A percentile compares a stretch with the other conserved stretches of the same genome.
These are phyloP conservation scores for Ophiostoma montium DNA, from an alignment of 2,329 filamentous ascomycete genomes.

Conservation along the genomic window DNA sequence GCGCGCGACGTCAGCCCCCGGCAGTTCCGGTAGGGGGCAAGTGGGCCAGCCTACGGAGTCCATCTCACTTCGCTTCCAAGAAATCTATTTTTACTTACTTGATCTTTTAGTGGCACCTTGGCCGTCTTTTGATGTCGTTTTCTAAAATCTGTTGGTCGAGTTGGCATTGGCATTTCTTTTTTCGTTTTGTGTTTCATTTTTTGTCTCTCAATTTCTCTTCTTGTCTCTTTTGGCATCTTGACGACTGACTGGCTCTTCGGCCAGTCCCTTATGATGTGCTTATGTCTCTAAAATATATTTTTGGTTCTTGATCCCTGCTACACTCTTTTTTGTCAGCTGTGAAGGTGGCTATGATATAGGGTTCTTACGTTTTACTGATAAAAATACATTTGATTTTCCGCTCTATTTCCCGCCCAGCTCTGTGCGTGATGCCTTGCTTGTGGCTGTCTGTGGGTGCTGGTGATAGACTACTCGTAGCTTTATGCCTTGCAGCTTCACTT, in stretches of 20 bases:
- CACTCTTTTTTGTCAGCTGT: too few species aligned
- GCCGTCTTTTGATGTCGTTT: background rate
- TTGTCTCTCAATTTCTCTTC: background rate
- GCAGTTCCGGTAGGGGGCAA: slow-evolving; percentile 6
- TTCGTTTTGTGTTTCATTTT: background rate
- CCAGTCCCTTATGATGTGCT: background rate
- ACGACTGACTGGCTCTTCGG: background rate
- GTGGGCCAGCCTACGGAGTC: background rate
- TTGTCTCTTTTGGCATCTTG: slow-evolving; percentile 8
- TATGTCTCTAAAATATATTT: slow-evolving; percentile 1
- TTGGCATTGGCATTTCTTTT: background rate
- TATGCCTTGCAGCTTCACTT: background rate
- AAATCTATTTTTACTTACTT: background rate
- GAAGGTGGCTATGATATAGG: too few species aligned
- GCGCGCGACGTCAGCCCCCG: slow-evolving; percentile 12
- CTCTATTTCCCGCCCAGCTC: too few species aligned
- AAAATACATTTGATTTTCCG: too few species aligned
- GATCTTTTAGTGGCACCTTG: background rate
- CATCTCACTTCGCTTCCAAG: background rate
- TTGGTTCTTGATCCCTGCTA: too few species aligned
- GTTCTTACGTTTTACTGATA: too few species aligned
- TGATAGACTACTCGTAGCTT: background rate
- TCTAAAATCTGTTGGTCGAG: background rate
- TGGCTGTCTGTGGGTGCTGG: too few species aligned
- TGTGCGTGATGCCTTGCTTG: too few species aligned